A percentile compares a stretch with the other conserved stretches of the same genome.
phyloP scores from a whole-genome alignment of 2,329 filamentous ascomycete genomes.

The Claviceps fusiformis region DNA sequence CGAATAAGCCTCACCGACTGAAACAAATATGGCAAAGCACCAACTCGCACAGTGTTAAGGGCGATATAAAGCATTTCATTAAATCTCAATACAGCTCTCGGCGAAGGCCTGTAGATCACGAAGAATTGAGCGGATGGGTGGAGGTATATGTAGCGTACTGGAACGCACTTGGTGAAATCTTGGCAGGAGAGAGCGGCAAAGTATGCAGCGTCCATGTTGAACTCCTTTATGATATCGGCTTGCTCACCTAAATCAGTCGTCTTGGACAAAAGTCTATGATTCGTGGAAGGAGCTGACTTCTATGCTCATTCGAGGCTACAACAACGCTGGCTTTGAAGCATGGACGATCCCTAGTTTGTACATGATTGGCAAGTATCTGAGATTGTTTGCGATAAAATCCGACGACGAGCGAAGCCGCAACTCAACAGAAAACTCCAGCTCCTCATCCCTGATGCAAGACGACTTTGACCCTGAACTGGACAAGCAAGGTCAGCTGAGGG shows the following conservation, averaged over 20 bases:
- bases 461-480: conserved; percentile 66
- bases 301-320: conserved; percentile 68
- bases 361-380: conserved; percentile 70
- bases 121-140: conserved; percentile 68
- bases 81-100: conserved; percentile 39
- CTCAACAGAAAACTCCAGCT: conserved; percentile 21
- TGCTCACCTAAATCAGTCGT: conserved; percentile 26
- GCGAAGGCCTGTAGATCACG: conserved; percentile 40
- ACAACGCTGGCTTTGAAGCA: conserved; percentile 59
- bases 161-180: conserved; percentile 63
- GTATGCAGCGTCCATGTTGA: conserved; percentile 13
- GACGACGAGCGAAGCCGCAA: conserved; percentile 51
- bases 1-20: conserved; percentile 50
- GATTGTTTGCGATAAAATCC: conserved; percentile 80
- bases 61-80: conserved; percentile 62
- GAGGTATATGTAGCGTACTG: conserved; percentile 77
- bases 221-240: background rate
- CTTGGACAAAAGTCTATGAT: conserved; percentile 75
- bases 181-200: conserved; percentile 35
- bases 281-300: conserved; percentile 78
- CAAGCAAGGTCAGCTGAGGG: conserved; percentile 75
- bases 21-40: conserved; percentile 58
- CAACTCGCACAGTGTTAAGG: conserved; percentile 49
- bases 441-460: conserved; percentile 49
- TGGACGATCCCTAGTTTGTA: conserved; percentile 94